Evolutionary conservation across 495 filamentous ascomycete genomes (phyloP), one percentile per base, ranked within the genome.

Genomic region (Neurospora hispaniola): DNA sequence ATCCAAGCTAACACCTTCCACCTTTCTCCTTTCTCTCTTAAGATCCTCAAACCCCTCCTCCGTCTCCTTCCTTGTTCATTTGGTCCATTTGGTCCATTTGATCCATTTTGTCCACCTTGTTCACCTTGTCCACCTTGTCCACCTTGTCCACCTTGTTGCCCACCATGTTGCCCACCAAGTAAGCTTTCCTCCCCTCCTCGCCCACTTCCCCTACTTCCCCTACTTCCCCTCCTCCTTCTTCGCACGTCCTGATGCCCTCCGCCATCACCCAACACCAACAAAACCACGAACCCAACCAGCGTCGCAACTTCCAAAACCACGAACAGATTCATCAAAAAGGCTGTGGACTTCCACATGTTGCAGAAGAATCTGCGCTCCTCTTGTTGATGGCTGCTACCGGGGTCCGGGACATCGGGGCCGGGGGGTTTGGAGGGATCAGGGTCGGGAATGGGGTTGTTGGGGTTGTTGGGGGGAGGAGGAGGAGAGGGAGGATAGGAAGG

Each of bases 281-380:
- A 48, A 27, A 93, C 86, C 62, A 91, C 76, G 80, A 92, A 96
- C 4, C 90, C 86, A 14, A 96, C 89, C 18, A 96, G 78, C 59
- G 88, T 89, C 70, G 91, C 91, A 20, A 92, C 86, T 82, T 97
- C 89, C 40, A 94, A 75, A 44, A 97, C 88, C 42, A 93, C 85
- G 35, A 91, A 88, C 75, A 97, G 91, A 71, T 87, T 91, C 88
- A 97, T 93, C 71, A 97, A 82, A 80, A 97, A 97, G 11, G 92
- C 94, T 71, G 93, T 89, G 54, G 89, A 90, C 42, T 92, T 88
- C 95, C 95, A 98, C 88, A 96, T 91, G 74, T 89, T 91, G 82
- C 95, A 97, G 85, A 98, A 97, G 81, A 90, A 88, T 40, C 92
- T 94, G 82, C 93, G 91, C 69, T 88, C 85, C 72, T 86, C 82